Conservation (phyloP, 352 stramenopile genomes). For the Globisporangium orthogonon region DNA sequence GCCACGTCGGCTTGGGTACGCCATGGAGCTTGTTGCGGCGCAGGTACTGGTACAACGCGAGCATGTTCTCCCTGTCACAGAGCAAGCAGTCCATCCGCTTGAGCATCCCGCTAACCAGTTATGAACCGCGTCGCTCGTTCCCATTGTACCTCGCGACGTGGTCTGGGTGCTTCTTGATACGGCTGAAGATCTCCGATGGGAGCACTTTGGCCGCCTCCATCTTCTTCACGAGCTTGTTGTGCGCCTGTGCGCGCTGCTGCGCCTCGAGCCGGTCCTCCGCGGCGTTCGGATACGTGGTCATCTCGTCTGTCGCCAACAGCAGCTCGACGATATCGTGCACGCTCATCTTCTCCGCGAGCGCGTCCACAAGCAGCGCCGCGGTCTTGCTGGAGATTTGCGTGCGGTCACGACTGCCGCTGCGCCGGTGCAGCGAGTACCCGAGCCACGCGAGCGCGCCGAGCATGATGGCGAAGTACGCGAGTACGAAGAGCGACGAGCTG, state of each 20-base stretch:
- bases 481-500: constrained; percentile 52
- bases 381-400: constrained; percentile 56
- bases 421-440: constrained; percentile 55
- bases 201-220: constrained; percentile 68
- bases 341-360: constrained; percentile 66
- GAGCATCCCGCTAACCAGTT: not conserved
- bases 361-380: constrained; percentile 31
- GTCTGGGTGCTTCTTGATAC: constrained; percentile 77
- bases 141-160: constrained; percentile 34
- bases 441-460: constrained; percentile 55
- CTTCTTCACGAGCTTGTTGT: constrained; percentile 80
- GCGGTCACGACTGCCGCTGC: constrained; percentile 45
- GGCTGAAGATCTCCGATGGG: constrained; percentile 42
- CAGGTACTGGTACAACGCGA: constrained; percentile 76
- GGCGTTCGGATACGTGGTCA: constrained; percentile 34
- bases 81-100: not conserved
- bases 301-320: constrained; percentile 70
- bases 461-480: constrained; percentile 62
- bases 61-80: constrained; percentile 59
- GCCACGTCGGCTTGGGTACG: constrained; percentile 58
- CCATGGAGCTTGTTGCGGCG: constrained; percentile 60
- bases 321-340: constrained; percentile 77
- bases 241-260: constrained; percentile 47
- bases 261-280: constrained; percentile 36
- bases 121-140: not conserved